Evolutionary conservation across 352 stramenopile species (phyloP).

Genomic region (Chrysophaeum taylorii): DNA sequence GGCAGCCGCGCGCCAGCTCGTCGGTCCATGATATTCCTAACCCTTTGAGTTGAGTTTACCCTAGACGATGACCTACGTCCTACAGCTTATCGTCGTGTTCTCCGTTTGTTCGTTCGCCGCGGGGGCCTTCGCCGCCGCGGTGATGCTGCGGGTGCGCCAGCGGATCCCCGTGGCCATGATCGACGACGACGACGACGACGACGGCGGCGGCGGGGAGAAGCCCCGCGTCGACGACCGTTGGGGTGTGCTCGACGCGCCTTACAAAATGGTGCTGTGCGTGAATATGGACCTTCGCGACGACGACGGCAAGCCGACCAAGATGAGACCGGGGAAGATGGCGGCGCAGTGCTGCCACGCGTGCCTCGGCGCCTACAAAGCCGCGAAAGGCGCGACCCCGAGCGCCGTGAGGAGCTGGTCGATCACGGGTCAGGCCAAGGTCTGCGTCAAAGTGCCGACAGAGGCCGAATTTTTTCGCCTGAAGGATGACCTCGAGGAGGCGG

Average conservation of each 20-base stretch:
- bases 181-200: no score
- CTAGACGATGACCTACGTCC: no score
- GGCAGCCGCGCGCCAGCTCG: slow-evolving; percentile 55
- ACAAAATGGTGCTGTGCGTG: slow-evolving; percentile 72
- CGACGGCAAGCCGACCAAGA: slow-evolving; percentile 40
- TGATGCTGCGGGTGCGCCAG: no score
- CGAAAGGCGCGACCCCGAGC: slow-evolving; percentile 2
- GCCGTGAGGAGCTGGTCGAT: slow-evolving; percentile 9
- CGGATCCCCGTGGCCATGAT: no score
- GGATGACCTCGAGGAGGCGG: background rate
- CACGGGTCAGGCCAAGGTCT: slow-evolving; percentile 28
- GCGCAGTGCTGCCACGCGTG: slow-evolving; percentile 41
- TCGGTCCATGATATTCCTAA: no score
- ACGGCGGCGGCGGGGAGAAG: no score
- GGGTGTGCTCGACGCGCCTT: slow-evolving; percentile 9
- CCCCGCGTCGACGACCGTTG: no score
- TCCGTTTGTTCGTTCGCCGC: no score
- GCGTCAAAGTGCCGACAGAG: slow-evolving; percentile 23
- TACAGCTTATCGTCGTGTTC: no score
- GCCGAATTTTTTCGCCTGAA: slow-evolving; percentile 19
- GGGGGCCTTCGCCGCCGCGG: no score
- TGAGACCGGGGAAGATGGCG: slow-evolving; percentile 60
- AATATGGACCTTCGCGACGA: slow-evolving; percentile 54
- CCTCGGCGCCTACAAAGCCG: slow-evolving; percentile 68
- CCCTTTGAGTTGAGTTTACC: no score